Evolutionary conservation across 148 eudicot species (phyloP).

Genomic region (Rhododendron griersonianum): DNA sequence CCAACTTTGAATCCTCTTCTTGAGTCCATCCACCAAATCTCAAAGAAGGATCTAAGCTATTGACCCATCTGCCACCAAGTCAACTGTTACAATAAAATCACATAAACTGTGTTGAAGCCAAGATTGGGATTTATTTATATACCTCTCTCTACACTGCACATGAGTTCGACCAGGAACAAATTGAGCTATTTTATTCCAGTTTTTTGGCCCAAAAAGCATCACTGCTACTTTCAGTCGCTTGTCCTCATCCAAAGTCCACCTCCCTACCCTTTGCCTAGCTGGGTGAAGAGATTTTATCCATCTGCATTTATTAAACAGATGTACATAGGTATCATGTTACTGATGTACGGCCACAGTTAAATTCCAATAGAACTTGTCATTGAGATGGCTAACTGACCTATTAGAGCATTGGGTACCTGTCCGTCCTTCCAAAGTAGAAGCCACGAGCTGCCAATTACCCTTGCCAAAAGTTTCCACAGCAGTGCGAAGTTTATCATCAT

Average conservation of each 20-base stretch:
- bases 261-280: constrained; percentile 68
- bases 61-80: constrained; percentile 65
- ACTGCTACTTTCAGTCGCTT: constrained; percentile 76
- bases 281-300: constrained; percentile 86
- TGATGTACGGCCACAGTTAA: not conserved
- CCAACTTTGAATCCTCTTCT: constrained; percentile 72
- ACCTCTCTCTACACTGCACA: constrained; percentile 92
- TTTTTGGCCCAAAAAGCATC: constrained; percentile 65
- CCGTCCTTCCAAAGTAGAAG: constrained; percentile 76
- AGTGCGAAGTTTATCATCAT: constrained; percentile 62
- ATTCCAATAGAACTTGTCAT: not conserved
- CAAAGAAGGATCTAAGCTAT: constrained; percentile 70
- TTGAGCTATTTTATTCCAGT: constrained; percentile 67
- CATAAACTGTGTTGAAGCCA: not conserved
- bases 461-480: constrained; percentile 84
- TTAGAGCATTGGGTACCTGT: constrained; percentile 93
- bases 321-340: not conserved
- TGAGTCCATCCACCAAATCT: constrained; percentile 59
- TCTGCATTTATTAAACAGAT: constrained; percentile 31
- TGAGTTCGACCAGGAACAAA: constrained; percentile 91
- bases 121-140: not conserved
- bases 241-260: constrained; percentile 68
- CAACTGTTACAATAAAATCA: constrained; percentile 4
- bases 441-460: constrained; percentile 83
- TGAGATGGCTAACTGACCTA: constrained; percentile 55